These are phyloP conservation scores for Sordariomycetes sp. DNA, from an alignment of 2,329 filamentous ascomycete species.

Conservation along the genomic window DNA sequence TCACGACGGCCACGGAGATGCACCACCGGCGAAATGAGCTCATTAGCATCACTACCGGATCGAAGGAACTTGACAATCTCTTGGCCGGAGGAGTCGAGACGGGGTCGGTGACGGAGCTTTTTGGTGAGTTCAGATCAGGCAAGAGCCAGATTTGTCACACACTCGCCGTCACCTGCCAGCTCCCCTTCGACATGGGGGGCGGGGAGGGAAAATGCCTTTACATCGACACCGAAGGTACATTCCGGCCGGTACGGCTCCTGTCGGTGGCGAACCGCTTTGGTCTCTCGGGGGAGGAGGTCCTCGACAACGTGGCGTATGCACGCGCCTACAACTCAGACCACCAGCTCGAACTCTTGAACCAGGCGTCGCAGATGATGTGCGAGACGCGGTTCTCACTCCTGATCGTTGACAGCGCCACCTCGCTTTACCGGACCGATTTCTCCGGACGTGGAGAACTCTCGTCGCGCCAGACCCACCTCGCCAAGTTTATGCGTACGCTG, in stretches of 20 bases:
- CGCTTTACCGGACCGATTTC: conserved; percentile 93
- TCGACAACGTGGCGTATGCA: conserved; percentile 97
- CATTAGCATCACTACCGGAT: conserved; percentile 95
- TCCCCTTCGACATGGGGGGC: conserved; percentile 97
- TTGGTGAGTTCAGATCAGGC: conserved; percentile 94
- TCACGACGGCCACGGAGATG: conserved; percentile 98
- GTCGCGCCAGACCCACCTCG: conserved; percentile 78
- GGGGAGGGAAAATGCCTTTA: conserved; percentile 98
- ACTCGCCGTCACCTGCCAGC: conserved; percentile 91
- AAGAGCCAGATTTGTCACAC: conserved; percentile 99
- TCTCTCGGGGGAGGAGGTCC: conserved; percentile 87
- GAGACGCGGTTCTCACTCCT: conserved; percentile 95
- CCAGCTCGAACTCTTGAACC: conserved; percentile 86
- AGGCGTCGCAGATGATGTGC: conserved; percentile 98
- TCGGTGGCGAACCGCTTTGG: conserved; percentile 91
- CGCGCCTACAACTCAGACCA: conserved; percentile 98
- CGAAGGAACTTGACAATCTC: conserved; percentile 91
- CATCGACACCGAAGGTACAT: conserved; percentile 96
- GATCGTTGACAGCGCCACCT: conserved; percentile 90
- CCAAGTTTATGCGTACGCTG: conserved; percentile 77
- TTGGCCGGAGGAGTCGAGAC: conserved; percentile 93
- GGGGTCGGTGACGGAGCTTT: conserved; percentile 94
- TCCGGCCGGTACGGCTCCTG: conserved; percentile 79
- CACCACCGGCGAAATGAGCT: conserved; percentile 91
- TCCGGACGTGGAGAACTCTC: conserved; percentile 92